Conservation (phyloP, 148 eudicot species). For the Agrostemma githago region DNA sequence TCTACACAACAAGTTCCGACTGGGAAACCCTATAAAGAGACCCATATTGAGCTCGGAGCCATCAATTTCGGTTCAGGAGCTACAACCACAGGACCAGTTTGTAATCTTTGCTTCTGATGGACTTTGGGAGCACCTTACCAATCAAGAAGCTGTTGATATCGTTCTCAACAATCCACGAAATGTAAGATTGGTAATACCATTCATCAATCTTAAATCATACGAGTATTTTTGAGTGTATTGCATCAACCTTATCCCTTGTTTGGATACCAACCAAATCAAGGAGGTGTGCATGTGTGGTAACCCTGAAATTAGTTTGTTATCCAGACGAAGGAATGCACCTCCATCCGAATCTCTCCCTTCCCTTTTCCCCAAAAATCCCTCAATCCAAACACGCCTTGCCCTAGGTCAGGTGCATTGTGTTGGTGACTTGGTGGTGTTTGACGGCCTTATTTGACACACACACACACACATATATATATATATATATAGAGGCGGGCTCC, state of each 20-base stretch:
- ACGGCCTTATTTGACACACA: too few relatives aligned
- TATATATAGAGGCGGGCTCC: too few relatives aligned
- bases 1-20: conserved; percentile 60
- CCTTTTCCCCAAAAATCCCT: too few relatives aligned
- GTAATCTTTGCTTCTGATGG: conserved; percentile 88
- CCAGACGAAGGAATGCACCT: too few relatives aligned
- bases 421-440: too few relatives aligned
- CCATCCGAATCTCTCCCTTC: too few relatives aligned
- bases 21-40: conserved; percentile 60
- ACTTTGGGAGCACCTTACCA: conserved; percentile 78
- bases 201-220: not conserved
- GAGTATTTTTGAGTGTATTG: not conserved
- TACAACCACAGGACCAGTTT: conserved; percentile 67
- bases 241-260: not conserved
- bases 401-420: too few relatives aligned
- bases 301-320: too few relatives aligned
- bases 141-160: conserved; percentile 77
- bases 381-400: too few relatives aligned
- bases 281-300: too few relatives aligned
- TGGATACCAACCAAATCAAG: too few relatives aligned
- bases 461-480: too few relatives aligned
- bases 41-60: conserved; percentile 73
- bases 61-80: conserved; percentile 49
- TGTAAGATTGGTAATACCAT: conserved; percentile 37
- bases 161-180: conserved; percentile 56